Percentiles rank a stretch among this genome's conserved stretches.
Evolutionary conservation across 2,329 filamentous ascomycete species (phyloP).

Genomic region (Ophiostoma sp.): DNA sequence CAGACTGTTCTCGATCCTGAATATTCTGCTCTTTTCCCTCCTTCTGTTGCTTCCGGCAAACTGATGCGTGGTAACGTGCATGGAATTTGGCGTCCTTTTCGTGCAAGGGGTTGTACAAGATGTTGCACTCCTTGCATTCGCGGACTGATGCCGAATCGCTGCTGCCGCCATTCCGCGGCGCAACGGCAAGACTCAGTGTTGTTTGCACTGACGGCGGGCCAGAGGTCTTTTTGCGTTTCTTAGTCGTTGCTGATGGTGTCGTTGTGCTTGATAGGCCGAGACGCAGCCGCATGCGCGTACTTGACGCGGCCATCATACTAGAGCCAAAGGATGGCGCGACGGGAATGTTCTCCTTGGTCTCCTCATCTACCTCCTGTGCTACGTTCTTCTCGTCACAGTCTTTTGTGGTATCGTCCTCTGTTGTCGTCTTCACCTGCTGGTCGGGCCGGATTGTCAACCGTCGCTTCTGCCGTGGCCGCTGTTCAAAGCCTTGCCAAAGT

Average conservation of each 20-base stretch:
- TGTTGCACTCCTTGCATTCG: slow-evolving; percentile 46
- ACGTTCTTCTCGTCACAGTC: not conserved
- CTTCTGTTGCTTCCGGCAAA: slow-evolving; percentile 25
- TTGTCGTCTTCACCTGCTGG: not conserved
- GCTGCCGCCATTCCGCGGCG: slow-evolving; percentile 23
- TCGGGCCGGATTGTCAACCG: slow-evolving; percentile 29
- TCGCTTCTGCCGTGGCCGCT: slow-evolving; percentile 28
- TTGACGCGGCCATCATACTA: slow-evolving; percentile 16
- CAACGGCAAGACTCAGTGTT: slow-evolving; percentile 45
- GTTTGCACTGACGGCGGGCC: slow-evolving; percentile 41
- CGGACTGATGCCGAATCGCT: slow-evolving; percentile 36
- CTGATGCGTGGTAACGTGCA: slow-evolving; percentile 39
- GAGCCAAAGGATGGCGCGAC: not conserved
- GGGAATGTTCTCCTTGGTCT: not conserved
- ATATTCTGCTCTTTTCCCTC: not conserved
- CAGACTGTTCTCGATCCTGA: not conserved
- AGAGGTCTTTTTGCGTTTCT: not conserved
- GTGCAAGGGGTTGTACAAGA: slow-evolving; percentile 49
- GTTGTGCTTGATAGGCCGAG: slow-evolving; percentile 3
- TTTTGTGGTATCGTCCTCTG: not conserved
- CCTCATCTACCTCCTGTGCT: not conserved
- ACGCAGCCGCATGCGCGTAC: slow-evolving; percentile 22
- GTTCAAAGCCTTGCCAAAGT: not conserved
- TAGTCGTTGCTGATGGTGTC: not conserved
- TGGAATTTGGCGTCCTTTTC: slow-evolving; percentile 46